Evolutionary conservation across 805 yeast genomes (phyloP), one percentile per base, ranked within the genome.

Genomic region (Priceomyces fermenticarens): DNA sequence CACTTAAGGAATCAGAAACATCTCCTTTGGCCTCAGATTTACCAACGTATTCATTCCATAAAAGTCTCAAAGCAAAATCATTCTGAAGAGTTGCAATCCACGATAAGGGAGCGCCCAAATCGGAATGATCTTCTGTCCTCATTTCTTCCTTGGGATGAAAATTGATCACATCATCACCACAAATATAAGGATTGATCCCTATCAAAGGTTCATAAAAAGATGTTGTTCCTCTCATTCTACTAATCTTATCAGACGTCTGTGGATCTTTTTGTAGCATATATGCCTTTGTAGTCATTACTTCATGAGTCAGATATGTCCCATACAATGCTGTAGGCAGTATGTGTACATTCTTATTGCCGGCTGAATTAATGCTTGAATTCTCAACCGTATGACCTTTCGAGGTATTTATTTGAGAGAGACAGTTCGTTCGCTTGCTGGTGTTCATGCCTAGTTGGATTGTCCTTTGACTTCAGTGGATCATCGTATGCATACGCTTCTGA

Each of bases 101-200:
- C 8, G 33, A 33, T 11, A 39, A 32, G 9, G 42, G 38, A 2
- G 37, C 37, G 29, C n/a, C 72, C 15, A 9, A 29, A 29, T 29
- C 32, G 9, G 4, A 8, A 9, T 29, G 7, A 29, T 14, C 32
- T 14, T 29, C 15, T 10, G 11, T 10, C 30, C 11, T 27, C 11
- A 10, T 27, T 27, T 11, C 11, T 10, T 10, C 11, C 6, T 29
- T 14, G 15, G 8, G 32, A 29, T 29, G 15, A 29, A 29, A 29
- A 12, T 5, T 4, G 13, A 29, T 29, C 6, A 8, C 7, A 29
- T 29, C 32, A 5, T 29, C 15, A 12, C 15, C 9, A n/a, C 13
- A 4, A 14, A 14, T 12, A 29, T 12, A 29, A 12, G 32, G 32
- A 29, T 29, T 29, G 4, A 29, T 12, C 32, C 32, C 32, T 4